These are phyloP conservation scores for Mycena galopus DNA, from an alignment of 768 basidiomycete species.

Conservation along the genomic window DNA sequence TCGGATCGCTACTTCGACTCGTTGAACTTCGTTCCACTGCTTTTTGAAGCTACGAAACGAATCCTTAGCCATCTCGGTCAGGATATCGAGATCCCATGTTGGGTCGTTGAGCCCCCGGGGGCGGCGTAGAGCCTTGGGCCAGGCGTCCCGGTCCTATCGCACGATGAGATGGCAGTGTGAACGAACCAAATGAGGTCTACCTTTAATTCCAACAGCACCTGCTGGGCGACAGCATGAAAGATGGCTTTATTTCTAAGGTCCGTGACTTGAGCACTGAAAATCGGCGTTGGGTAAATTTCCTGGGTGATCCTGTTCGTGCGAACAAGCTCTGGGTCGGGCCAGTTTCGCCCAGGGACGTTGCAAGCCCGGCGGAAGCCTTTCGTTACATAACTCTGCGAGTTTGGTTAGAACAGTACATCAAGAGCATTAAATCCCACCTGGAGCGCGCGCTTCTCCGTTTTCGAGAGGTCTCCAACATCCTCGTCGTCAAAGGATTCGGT, in stretches of 20 bases:
- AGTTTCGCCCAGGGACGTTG: not conserved
- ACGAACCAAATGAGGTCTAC: not conserved
- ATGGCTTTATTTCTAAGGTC: not conserved
- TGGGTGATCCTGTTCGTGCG: not conserved
- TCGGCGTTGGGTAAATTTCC: not conserved
- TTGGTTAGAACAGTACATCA: not conserved
- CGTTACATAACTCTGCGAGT: not conserved
- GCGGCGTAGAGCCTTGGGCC: slow-evolving; percentile 8
- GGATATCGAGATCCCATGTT: not conserved
- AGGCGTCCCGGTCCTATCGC: not conserved
- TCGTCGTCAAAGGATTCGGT: too few relatives aligned
- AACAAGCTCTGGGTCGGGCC: not conserved
- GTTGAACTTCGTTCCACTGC: not conserved
- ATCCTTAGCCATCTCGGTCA: not conserved
- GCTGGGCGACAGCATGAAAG: not conserved
- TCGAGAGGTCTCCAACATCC: not conserved
- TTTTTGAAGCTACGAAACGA: not conserved
- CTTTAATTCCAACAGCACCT: not conserved
- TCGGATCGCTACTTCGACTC: not conserved
- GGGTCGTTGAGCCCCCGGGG: not conserved
- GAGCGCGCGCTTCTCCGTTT: not conserved
- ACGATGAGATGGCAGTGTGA: not conserved
- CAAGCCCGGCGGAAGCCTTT: not conserved
- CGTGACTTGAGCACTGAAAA: not conserved
- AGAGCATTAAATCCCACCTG: not conserved